phyloP scores from a whole-genome alignment of 1,139 yeast species.

The Pichia sorboxylosa region DNA sequence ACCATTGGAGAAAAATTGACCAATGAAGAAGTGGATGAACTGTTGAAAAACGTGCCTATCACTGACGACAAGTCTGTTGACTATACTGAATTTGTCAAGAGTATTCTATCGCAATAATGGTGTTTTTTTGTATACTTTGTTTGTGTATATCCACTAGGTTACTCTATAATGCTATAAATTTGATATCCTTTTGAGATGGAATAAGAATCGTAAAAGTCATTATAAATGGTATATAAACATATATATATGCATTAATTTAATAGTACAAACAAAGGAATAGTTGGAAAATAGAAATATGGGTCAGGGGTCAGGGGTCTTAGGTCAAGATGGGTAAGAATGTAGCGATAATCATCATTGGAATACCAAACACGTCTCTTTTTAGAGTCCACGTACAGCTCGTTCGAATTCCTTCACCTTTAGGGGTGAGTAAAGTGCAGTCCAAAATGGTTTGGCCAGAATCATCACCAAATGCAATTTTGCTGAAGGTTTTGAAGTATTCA shows the following conservation, averaged over 20 bases:
- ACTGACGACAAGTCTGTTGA: conserved; percentile 92
- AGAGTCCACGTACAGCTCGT: conserved; percentile 87
- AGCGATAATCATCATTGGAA: conserved; percentile 87
- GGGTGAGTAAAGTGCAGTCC: conserved; percentile 62
- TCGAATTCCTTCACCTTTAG: conserved; percentile 34
- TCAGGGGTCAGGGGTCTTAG: too few relatives aligned
- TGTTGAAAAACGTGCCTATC: conserved; percentile 88
- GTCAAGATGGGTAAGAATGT: conserved; percentile 70
- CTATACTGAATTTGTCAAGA: conserved; percentile 88
- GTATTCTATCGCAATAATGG: conserved; percentile 69
- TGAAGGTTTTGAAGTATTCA: conserved; percentile 77
- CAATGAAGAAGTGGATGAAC: conserved; percentile 89
- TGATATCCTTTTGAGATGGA: too few relatives aligned
- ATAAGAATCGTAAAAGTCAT: too few relatives aligned
- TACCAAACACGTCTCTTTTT: conserved; percentile 51
- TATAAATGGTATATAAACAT: too few relatives aligned
- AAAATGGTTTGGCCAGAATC: conserved; percentile 85
- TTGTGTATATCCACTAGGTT: too few relatives aligned
- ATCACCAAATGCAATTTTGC: conserved; percentile 83
- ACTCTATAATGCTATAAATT: too few relatives aligned
- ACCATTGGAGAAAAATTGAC: conserved; percentile 86
- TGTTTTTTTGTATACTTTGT: neutral
- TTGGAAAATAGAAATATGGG: too few relatives aligned
- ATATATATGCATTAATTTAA: too few relatives aligned
- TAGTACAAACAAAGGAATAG: too few relatives aligned